These are phyloP conservation scores for Boletus bicolor DNA, from an alignment of 768 basidiomycete genomes.

Conservation along the genomic window DNA sequence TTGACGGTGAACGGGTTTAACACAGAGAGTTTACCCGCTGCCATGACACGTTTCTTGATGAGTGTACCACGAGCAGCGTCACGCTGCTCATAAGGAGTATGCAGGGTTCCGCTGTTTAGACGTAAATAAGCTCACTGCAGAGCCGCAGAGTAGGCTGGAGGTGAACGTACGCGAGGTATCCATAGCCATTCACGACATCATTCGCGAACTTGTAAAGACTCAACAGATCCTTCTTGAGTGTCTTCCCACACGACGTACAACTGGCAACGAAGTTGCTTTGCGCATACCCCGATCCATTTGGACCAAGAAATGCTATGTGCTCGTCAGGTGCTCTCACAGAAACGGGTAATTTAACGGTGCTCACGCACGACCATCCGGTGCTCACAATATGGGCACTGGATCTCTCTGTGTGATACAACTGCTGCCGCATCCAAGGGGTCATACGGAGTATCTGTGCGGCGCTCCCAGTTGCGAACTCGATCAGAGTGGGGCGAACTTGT, in stretches of 20 bases:
- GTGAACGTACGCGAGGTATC: constrained; percentile 31
- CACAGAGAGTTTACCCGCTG: background rate
- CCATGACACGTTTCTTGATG: constrained; percentile 20
- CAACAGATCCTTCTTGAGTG: constrained; percentile 38
- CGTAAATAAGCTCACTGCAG: background rate
- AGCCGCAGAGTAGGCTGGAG: background rate
- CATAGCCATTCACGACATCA: constrained; percentile 26
- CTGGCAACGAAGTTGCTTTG: constrained; percentile 37
- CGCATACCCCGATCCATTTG: constrained; percentile 43
- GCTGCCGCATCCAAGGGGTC: constrained; percentile 24
- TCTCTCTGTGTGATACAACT: constrained; percentile 14
- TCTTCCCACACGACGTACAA: constrained; percentile 36
- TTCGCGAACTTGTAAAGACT: constrained; percentile 38
- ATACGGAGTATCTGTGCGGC: background rate
- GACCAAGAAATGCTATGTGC: constrained; percentile 36
- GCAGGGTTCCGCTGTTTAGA: constrained; percentile 34
- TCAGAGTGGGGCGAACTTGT: constrained; percentile 4
- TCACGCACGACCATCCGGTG: constrained; percentile 19
- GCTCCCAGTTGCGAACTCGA: constrained; percentile 9
- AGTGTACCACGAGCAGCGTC: constrained; percentile 22
- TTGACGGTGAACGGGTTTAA: background rate
- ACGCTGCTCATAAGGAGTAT: constrained; percentile 16
- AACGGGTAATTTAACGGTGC: background rate
- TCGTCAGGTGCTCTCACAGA: background rate
- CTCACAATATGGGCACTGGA: constrained; percentile 33